Evolutionary conservation across 176 grass and related monocot species (phyloP), one percentile per base, ranked within the genome.

Genomic region (Triticum monococcum): DNA sequence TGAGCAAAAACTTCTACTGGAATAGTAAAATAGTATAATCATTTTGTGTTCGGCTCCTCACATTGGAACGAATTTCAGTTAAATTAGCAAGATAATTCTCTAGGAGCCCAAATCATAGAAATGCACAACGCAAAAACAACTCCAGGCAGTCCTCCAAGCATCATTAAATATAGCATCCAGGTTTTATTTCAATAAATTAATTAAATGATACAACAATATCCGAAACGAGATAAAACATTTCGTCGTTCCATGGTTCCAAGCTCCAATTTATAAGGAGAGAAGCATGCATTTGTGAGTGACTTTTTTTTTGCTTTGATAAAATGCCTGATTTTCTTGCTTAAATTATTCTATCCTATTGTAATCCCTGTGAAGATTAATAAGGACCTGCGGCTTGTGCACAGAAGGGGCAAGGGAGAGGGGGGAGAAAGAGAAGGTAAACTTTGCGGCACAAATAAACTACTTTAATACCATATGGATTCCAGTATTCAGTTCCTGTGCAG

Each of bases 381-480:
- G 5, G 23, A 48, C 12, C 40, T 8, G 41, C 7, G 7, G 25
- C 40, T 75, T 48, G 40, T 48, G 23, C 40, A 75, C 72, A 48
- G 12, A 75, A 75, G 72, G 72, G 40, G 45, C 23, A 75, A 75
- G 23, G 45, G 22, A 26, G 72, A 28, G 7, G 23, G 45, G 36
- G 43, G 71, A 46, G 3, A 73, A 37, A 43, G 36, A 56, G 14
- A 3, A 67, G 22, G 83, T 79, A 87, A 84, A 66, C 30, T 80
- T 68, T 17, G 11, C 48, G 33, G 4, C 11, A 84, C 16, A 23
- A 75, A 68, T 67, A 84, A 86, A 61, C 56, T 37, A 31, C 12
- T 85, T 70, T 72, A 65, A 81, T 95, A 98, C 93, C 96, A 98
- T 98, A 85, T 98, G 93, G 67, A 98, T 98, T 86, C 96, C 96